Evolutionary conservation across 306 rosid genomes (phyloP), one percentile per base, ranked within the genome.

Genomic region (Canavalia ensiformis): DNA sequence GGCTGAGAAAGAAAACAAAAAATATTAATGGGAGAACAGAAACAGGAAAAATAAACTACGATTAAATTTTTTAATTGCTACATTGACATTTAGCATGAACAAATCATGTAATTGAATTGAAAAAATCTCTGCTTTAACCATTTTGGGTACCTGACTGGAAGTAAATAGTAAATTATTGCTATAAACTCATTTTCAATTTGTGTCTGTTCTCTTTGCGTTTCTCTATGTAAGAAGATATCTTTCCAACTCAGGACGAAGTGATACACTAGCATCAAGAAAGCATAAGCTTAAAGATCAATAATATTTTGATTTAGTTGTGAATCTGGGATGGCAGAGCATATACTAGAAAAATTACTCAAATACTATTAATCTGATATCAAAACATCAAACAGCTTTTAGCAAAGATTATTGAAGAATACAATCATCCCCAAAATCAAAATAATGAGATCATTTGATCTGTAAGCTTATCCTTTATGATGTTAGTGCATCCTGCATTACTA

Each of bases 391-490:
- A 64, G 47, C 5, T 13, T 64, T n/a, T 13, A 64, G 70, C 5
- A 64, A 37, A 6, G 30, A 13, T 39, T 2, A 35, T 66, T 66
- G 33, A 39, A 35, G 69, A 35, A 41, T 35, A 41, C 2, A 2
- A 5, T 7, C 49, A 66, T 42, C 35, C 72, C 13, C 51, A n/a
- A 67, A 67, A 42, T 67, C 12, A 41, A 67, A 42, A 67, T 67
- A 39, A 39, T 41, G 33, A 67, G 35, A 42, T 67, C 13, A 42
- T 42, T 67, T 44, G 51, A 67, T 67, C 35, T 65, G n/a, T 29
- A 42, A 66, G 7, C 52, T 42, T 37, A 63, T 5, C 49, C 70
- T 37, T 64, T 63, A 34, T 35, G 46, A 10, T 63, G 46, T 25
- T 60, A 11, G 44, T 60, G 1, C 37, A 37, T 39, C 70, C 47